phyloP scores from a whole-genome alignment of 441 rosid genomes.

The Croton setiger region DNA sequence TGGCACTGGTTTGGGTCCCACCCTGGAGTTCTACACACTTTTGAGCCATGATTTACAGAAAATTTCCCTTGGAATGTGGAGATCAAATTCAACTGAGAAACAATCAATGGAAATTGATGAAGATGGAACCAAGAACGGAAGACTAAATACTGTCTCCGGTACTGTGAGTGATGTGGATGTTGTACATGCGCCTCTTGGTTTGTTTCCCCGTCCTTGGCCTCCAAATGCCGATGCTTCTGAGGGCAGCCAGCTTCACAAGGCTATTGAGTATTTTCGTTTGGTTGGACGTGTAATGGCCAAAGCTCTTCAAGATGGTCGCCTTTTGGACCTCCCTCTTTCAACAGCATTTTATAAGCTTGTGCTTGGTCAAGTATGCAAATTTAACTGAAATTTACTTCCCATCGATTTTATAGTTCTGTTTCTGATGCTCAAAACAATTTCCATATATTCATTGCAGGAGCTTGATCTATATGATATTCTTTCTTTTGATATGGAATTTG shows the following conservation, averaged over 20 bases:
- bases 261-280: slow-evolving; percentile 78
- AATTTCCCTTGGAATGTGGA: slow-evolving; percentile 91
- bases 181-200: slow-evolving; percentile 79
- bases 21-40: slow-evolving; percentile 97
- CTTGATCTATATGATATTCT: slow-evolving; percentile 93
- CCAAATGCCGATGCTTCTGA: slow-evolving; percentile 68
- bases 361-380: slow-evolving; percentile 76
- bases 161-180: slow-evolving; percentile 40
- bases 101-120: slow-evolving; percentile 57
- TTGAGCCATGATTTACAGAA: slow-evolving; percentile 95
- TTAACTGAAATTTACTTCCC: background rate
- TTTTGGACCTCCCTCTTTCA: slow-evolving; percentile 84
- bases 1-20: slow-evolving; percentile 99
- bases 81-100: slow-evolving; percentile 59
- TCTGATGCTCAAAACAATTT: background rate
- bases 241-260: slow-evolving; percentile 71
- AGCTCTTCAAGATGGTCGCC: slow-evolving; percentile 99
- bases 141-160: slow-evolving; percentile 26
- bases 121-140: slow-evolving; percentile 46
- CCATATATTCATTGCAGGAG: slow-evolving; percentile 53
- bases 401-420: background rate
- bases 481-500: slow-evolving; percentile 81
- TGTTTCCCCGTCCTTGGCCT: slow-evolving; percentile 97
- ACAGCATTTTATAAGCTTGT: slow-evolving; percentile 86
- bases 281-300: slow-evolving; percentile 99